Base-by-base conservation (phyloP, 768 basidiomycete genomes). In the Galerina marginata region DNA sequence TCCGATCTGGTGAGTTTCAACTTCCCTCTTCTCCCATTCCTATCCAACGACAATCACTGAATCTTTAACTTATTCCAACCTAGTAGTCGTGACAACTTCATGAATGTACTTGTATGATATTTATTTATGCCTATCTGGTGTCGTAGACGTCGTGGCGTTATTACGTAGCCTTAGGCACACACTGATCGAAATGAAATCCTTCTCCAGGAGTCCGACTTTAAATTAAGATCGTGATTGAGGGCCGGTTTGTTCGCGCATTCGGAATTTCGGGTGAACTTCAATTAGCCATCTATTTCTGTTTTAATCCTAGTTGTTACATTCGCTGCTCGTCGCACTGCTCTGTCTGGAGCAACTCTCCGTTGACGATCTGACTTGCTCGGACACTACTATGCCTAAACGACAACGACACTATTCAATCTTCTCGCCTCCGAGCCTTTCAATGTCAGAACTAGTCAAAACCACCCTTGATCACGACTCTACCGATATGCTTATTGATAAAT, bases 401-500 rank as follows among this genome's bases (percentile, higher is more conserved):
- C 76, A 77, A 56, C 74, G 76, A 48, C 71, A 77, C 57, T 92
- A 91, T 71, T 90, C 88, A 42, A 82, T 86, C 20, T 82, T 88
- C 64, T 80, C 81, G 0, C 87, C 88, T 20, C 90, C 90, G 5
- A 81, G 78, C 29, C 83, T 92, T 57, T 81, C 84, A 43, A 90
- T 90, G 86, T 87, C 87, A 60, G 90, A 92, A 77, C 89, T 92
- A 50, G 85, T 91, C 55, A 87, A 87, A 75, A 91, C 89, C 43
- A 90, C 88, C 5, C 81, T 92, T 58, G 88, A 89, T 74, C 86
- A 90, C 76, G 87, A 90, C 65, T 82, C 86, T 15, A 90, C 90
- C 1, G 88, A 90, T 76, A 81, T 86, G 77, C 86, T 92, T 66
- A 91, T 92, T 75, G 89, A 92, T 80, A 89, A 87, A 72, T 92